Conservation (phyloP, 306 rosid genomes). For the Cucumis melo region DNA sequence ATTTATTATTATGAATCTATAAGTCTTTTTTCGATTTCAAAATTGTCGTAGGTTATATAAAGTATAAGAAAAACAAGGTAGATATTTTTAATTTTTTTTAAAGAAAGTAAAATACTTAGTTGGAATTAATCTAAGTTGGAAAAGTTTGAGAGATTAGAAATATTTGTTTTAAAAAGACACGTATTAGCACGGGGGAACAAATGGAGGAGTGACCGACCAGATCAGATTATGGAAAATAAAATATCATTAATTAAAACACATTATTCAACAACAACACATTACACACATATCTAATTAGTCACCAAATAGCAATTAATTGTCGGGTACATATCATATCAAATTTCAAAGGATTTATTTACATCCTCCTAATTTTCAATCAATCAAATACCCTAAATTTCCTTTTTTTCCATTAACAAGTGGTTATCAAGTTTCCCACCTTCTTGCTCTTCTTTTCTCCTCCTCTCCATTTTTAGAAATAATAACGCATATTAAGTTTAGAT, state of each 20-base stretch:
- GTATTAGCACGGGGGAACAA: not conserved
- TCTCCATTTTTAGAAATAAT: not conserved
- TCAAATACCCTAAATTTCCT: not conserved
- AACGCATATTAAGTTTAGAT: not conserved
- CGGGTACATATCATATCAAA: not conserved
- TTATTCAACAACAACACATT: not conserved
- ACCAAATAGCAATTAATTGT: not conserved
- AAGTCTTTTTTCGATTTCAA: no score
- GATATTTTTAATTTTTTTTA: no score
- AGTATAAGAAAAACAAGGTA: no score
- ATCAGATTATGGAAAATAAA: not conserved
- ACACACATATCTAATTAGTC: not conserved
- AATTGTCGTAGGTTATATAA: no score
- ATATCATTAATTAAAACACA: not conserved
- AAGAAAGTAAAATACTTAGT: no score
- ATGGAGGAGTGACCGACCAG: not conserved
- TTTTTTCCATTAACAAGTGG: not conserved
- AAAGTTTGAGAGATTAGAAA: not conserved
- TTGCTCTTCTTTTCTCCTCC: not conserved
- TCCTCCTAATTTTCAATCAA: not conserved
- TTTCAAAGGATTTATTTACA: constrained; percentile 1
- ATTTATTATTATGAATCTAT: no score
- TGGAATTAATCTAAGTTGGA: not conserved
- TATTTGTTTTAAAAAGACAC: not conserved
- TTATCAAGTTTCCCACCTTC: not conserved